A percentile compares a stretch with the other conserved stretches of the same genome.
Evolutionary conservation across 345 rosid genomes (phyloP).

Genomic region (Fremontodendron californicum): DNA sequence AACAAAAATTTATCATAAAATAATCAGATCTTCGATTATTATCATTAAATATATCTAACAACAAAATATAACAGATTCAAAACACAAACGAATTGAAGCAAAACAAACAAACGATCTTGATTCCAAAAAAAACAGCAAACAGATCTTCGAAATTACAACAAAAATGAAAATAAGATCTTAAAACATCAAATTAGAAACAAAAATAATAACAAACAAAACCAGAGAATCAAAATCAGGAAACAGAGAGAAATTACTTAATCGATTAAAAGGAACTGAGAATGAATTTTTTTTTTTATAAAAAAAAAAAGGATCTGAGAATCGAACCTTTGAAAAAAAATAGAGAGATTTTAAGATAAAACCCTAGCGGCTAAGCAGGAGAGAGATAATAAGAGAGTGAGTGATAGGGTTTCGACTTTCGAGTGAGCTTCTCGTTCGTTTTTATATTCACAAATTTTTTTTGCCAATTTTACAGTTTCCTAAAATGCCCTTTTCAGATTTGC

Average conservation of each 20-base stretch:
- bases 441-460: background rate
- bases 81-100: too few species aligned
- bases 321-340: background rate
- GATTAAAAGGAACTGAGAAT: background rate
- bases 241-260: background rate
- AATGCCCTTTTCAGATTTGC: too few species aligned
- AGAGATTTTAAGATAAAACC: background rate
- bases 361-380: background rate
- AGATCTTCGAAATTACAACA: background rate
- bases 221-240: background rate
- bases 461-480: too few species aligned
- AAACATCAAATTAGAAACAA: background rate
- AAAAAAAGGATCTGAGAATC: background rate
- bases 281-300: too few species aligned
- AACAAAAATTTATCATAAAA: too few species aligned
- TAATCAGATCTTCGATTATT: too few species aligned
- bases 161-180: background rate
- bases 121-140: background rate
- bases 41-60: too few species aligned
- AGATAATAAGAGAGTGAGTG: too few species aligned
- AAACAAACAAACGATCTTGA: too few species aligned
- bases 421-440: background rate
- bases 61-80: too few species aligned
- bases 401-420: too few species aligned
- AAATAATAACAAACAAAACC: background rate